Percentiles rank a stretch among this genome's conserved stretches.
Conservation (phyloP, 495 filamentous ascomycete genomes). For the Penicillium mononematosum region DNA sequence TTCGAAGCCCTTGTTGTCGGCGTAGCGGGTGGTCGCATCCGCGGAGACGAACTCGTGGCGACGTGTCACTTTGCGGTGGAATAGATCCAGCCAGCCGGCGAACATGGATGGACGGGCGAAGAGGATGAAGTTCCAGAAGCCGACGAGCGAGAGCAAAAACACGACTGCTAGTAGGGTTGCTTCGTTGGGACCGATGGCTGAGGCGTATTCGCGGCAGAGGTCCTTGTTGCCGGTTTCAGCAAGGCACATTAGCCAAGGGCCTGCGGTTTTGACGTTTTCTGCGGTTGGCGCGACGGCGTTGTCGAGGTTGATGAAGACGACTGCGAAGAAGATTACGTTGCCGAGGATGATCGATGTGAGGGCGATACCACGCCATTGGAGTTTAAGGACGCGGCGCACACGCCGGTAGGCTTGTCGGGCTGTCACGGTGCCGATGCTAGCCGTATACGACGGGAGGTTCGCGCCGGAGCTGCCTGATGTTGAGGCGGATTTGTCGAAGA, state of each 20-base stretch:
- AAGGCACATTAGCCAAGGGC: conserved; percentile 74
- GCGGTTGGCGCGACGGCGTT: conserved; percentile 57
- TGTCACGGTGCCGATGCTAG: conserved; percentile 77
- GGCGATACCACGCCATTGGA: conserved; percentile 90
- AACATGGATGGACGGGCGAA: conserved; percentile 81
- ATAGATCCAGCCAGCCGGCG: conserved; percentile 73
- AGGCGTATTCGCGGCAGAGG: conserved; percentile 59
- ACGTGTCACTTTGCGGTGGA: conserved; percentile 47
- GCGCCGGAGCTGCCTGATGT: conserved; percentile 63
- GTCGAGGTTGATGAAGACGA: conserved; percentile 86
- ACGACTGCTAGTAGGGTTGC: conserved; percentile 78
- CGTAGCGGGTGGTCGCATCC: conserved; percentile 67
- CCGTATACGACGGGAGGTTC: conserved; percentile 68
- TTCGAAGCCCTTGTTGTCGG: conserved; percentile 73
- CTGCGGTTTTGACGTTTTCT: conserved; percentile 51
- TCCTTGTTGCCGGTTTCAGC: conserved; percentile 60
- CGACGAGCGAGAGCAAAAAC: conserved; percentile 77
- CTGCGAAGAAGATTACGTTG: conserved; percentile 88
- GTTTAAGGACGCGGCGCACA: conserved; percentile 77
- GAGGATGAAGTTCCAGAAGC: conserved; percentile 79
- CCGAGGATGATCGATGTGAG: conserved; percentile 83
- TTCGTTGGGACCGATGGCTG: conserved; percentile 56
- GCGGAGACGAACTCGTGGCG: conserved; percentile 78
- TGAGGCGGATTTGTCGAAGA: conserved; percentile 62
- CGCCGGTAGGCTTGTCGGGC: conserved; percentile 86